Evolutionary conservation across 805 yeast genomes (phyloP).

Genomic region (Blastobotrys parvus): DNA sequence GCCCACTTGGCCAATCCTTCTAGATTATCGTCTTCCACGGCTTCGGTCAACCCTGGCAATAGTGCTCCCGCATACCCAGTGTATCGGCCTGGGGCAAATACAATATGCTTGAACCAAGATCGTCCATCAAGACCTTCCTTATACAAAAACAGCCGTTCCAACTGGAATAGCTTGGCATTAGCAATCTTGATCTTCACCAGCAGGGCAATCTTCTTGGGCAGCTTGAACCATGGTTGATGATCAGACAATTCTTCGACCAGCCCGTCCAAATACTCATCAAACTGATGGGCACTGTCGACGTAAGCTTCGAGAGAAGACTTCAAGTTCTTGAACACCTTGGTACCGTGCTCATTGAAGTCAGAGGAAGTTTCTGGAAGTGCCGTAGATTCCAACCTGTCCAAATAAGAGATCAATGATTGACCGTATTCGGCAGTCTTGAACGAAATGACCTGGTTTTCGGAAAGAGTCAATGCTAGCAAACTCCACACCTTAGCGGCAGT

Average conservation of each 20-base stretch:
- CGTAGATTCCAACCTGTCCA: conserved; percentile 33
- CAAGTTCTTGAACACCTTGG: conserved; percentile 14
- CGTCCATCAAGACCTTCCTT: conserved; percentile 43
- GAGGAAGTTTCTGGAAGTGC: conserved; percentile 6
- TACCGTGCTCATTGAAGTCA: conserved; percentile 1
- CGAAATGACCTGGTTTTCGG: conserved; percentile 40
- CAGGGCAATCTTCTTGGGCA: conserved; percentile 18
- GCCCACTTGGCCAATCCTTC: conserved; percentile 34
- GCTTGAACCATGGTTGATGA: conserved; percentile 75
- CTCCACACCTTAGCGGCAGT: conserved; percentile 48
- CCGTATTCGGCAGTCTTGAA: conserved; percentile 39
- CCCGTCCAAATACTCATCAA: conserved; percentile 40
- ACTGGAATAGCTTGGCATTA: conserved; percentile 34
- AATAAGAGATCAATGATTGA: conserved; percentile 30
- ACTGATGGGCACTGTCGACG: conserved; percentile 28
- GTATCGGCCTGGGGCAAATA: conserved; percentile 52
- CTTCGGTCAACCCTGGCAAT: conserved; percentile 48
- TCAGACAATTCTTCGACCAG: conserved; percentile 44
- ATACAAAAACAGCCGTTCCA: conserved; percentile 41
- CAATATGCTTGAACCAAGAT: conserved; percentile 50
- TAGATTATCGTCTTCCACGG: conserved; percentile 40
- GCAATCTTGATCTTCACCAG: conserved; percentile 21
- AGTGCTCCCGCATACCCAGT: conserved; percentile 56
- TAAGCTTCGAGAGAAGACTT: conserved; percentile 19
- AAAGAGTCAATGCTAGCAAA: conserved; percentile 37